Conservation (phyloP, 2,329 filamentous ascomycete genomes). For the Fusarium pseudograminearum region DNA sequence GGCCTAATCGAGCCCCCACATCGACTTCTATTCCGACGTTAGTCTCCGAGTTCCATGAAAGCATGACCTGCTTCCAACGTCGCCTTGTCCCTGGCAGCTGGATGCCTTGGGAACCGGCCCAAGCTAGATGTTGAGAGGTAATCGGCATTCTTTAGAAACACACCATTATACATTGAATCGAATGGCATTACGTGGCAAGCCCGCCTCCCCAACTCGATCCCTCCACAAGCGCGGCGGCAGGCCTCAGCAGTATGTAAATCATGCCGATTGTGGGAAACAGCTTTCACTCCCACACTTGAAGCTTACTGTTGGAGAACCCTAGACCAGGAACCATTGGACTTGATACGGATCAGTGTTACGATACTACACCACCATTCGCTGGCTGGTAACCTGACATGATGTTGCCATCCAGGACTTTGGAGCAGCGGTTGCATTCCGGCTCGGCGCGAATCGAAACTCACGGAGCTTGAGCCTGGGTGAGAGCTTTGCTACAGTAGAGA, state of each 20-base stretch:
- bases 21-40: neutral
- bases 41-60: slow-evolving; percentile 20
- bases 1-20: slow-evolving; percentile 36
- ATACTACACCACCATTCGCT: slow-evolving; percentile 22
- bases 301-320: slow-evolving; percentile 2
- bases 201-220: slow-evolving; percentile 9
- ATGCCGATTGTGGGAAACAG: slow-evolving; percentile 20
- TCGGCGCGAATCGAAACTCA: slow-evolving; percentile 29
- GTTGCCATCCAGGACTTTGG: neutral
- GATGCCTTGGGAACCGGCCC: slow-evolving; percentile 8
- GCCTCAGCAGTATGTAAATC: slow-evolving; percentile 37
- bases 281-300: slow-evolving; percentile 8
- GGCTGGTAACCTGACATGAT: neutral
- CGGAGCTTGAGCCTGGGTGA: slow-evolving; percentile 24
- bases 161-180: slow-evolving; percentile 6
- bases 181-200: slow-evolving; percentile 32
- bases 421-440: slow-evolving; percentile 23
- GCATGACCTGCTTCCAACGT: slow-evolving; percentile 25
- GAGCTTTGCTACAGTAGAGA: slow-evolving; percentile 25
- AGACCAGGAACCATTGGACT: slow-evolving; percentile 18
- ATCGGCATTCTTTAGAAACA: slow-evolving; percentile 3
- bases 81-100: slow-evolving; percentile 37
- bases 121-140: slow-evolving; percentile 5
- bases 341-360: slow-evolving; percentile 8
- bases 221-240: slow-evolving; percentile 28